Evolutionary conservation across 768 basidiomycete genomes (phyloP), one percentile per base, ranked within the genome.

Genomic region (Rossbeevera mucosa): DNA sequence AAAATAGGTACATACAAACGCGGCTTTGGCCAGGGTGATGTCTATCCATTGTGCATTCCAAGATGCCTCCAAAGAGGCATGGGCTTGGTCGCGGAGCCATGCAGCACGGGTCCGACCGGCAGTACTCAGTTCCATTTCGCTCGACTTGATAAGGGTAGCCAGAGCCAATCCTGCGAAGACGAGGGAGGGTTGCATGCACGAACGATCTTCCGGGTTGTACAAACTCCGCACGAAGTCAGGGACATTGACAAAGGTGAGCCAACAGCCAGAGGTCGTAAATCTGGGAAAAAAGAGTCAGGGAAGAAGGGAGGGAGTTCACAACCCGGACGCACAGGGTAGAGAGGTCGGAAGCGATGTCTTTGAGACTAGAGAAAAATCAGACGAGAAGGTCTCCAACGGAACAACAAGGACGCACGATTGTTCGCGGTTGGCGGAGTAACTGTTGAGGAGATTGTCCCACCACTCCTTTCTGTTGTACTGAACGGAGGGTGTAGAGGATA

Each of bases 101-200:
- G 83, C 63, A 0, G 88, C 86, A n/a, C 76, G 75, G 11, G 68
- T 67, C 40, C 86, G 75, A 5, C 88, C 87, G 4, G 61, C 57
- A 3, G 67, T 63, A 7, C 84, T 79, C 13, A 73, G 69, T 59
- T 85, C 86, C 38, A 80, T 62, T 59, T 84, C 80, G 62, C 87
- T 88, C 1, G 88, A 88, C 56, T 79, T 78, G 77, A 88, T 82
- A 12, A 91, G 74, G 29, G 74, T 82, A 0, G 86, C 79, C 71
- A 91, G 74, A 1, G 89, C 89, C 28, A 91, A 72, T 7, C 76
- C 77, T 2, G 88, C 77, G 26, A 83, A 75, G 43, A 91, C 76
- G 52, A 91, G 79, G 0, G 87, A 76, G 6, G 89, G 88, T 56
- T 89, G 88, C 54, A 89, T 80, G 13, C 67, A 68, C 20, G 74